Percentiles rank a stretch among this genome's conserved stretches.
Conservation (phyloP, 129 eudicot species). For the Tanacetum coccineum region DNA sequence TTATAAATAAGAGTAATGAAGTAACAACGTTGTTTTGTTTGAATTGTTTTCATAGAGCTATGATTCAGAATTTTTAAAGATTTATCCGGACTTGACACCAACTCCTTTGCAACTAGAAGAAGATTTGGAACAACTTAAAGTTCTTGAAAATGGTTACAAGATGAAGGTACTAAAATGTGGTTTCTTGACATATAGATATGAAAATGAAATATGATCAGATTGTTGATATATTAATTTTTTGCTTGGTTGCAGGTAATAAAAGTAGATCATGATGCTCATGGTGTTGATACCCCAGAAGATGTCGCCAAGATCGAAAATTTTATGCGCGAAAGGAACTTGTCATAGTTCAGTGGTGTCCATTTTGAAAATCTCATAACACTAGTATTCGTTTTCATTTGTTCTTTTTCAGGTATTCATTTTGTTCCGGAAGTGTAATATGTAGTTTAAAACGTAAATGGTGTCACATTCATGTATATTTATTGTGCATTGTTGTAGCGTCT, state of each 20-base stretch:
- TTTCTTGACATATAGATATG: constrained; percentile 13
- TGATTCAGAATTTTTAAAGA: constrained; percentile 46
- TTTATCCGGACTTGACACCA: constrained; percentile 71
- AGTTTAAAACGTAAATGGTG: neutral
- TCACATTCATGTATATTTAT: constrained; percentile 16
- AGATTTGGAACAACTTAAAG: constrained; percentile 95
- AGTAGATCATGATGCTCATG: constrained; percentile 93
- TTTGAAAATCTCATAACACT: constrained; percentile 14
- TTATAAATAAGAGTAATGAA: neutral
- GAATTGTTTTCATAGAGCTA: constrained; percentile 45
- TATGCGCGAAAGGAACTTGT: constrained; percentile 81
- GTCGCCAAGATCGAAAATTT: constrained; percentile 70
- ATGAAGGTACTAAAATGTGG: constrained; percentile 63
- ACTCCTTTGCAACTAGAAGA: constrained; percentile 95
- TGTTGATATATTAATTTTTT: neutral
- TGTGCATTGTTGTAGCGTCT: constrained; percentile 15
- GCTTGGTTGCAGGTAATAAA: constrained; percentile 59
- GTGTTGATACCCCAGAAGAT: constrained; percentile 93
- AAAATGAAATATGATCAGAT: neutral
- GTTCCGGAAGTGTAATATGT: constrained; percentile 1
- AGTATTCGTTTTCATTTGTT: constrained; percentile 5
- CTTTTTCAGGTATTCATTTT: neutral
- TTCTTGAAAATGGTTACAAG: constrained; percentile 95
- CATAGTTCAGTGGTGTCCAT: constrained; percentile 28
- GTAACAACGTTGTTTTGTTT: too few species aligned